Evolutionary conservation across 1,139 yeast species (phyloP).

Genomic region (Petasospora rhodanensis): DNA sequence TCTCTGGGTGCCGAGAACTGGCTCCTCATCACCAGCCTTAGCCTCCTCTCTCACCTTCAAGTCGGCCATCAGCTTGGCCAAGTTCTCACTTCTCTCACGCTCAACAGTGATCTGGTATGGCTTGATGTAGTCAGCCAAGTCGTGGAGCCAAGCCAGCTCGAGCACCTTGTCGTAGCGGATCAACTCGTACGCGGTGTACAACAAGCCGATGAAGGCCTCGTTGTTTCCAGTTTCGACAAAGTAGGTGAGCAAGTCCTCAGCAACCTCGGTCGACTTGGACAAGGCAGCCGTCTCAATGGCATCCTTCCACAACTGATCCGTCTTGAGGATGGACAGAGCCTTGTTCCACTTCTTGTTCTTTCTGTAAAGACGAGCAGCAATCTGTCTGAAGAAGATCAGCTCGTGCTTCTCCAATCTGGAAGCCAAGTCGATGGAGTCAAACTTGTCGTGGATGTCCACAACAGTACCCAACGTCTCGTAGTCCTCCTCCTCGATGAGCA

Average conservation of each 20-base stretch:
- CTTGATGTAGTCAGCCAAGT: slow-evolving; percentile 74
- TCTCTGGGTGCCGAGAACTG: slow-evolving; percentile 36
- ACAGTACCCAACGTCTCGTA: slow-evolving; percentile 83
- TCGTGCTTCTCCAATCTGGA: slow-evolving; percentile 90
- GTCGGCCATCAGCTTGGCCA: slow-evolving; percentile 65
- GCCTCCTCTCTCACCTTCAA: slow-evolving; percentile 57
- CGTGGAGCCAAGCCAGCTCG: slow-evolving; percentile 89
- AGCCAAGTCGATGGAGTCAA: slow-evolving; percentile 89
- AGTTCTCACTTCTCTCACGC: slow-evolving; percentile 68
- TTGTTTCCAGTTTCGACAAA: slow-evolving; percentile 97
- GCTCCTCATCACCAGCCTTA: slow-evolving; percentile 44
- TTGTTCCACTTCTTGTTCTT: slow-evolving; percentile 92
- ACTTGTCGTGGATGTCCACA: slow-evolving; percentile 86
- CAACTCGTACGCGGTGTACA: slow-evolving; percentile 81
- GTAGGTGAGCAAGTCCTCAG: slow-evolving; percentile 83
- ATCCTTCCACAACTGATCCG: slow-evolving; percentile 92
- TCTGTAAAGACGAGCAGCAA: slow-evolving; percentile 90
- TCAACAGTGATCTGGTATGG: slow-evolving; percentile 85
- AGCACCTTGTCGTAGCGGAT: slow-evolving; percentile 78
- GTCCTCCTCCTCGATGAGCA: slow-evolving; percentile 95
- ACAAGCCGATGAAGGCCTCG: slow-evolving; percentile 89
- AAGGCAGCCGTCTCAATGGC: slow-evolving; percentile 90
- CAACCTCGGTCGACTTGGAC: slow-evolving; percentile 73
- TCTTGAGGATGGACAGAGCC: slow-evolving; percentile 82
- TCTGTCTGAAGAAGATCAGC: slow-evolving; percentile 87